Evolutionary conservation across 2,329 filamentous ascomycete species (phyloP), one percentile per base, ranked within the genome.

Genomic region (Raffaelea ambrosiae): DNA sequence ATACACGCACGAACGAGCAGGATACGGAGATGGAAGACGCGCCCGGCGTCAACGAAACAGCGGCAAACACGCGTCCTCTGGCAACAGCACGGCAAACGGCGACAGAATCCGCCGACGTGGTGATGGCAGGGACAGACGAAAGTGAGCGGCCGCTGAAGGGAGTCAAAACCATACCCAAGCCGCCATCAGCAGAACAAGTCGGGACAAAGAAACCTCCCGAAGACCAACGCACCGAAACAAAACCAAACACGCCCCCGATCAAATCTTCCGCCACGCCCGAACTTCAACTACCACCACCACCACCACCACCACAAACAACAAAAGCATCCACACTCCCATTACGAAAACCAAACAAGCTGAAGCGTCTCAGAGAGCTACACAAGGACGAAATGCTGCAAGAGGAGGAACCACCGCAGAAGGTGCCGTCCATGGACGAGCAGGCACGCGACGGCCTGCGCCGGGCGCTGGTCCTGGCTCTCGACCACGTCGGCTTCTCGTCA

Each of bases 401-500:
- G 46, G 35, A 20, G 33, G 16, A 16, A 13, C 18, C 19, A 9
- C 26, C 44, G 3, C 31, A 36, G 8, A 44, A 38, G n/a, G 16
- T 40, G 23, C 49, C 38, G 4, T 52, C 49, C 5, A 41, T 58
- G 8, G 61, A 64, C 19, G 61, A 61, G 39, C 54, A 64, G 51
- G 61, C 65, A n/a, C 63, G 67, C 45, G 58, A 59, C 38, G 68
- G 72, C 2, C 63, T 84, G 22, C 69, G 72, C 41, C 72, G 78
- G 44, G 74, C 77, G 11, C 74, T 83, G 48, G 73, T 71, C 0
- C 59, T 82, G 48, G 71, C 71, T 3, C 60, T 83, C 23, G 63
- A 74, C 39, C 73, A 81, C 51, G 73, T 81, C 35, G 80, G 80
- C 23, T 84, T 83, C 54, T 67, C 73, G 26, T 65, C 68, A 22